Base-by-base conservation (phyloP, 2,329 filamentous ascomycete species). In the Hymenoscyphus fraxineus region DNA sequence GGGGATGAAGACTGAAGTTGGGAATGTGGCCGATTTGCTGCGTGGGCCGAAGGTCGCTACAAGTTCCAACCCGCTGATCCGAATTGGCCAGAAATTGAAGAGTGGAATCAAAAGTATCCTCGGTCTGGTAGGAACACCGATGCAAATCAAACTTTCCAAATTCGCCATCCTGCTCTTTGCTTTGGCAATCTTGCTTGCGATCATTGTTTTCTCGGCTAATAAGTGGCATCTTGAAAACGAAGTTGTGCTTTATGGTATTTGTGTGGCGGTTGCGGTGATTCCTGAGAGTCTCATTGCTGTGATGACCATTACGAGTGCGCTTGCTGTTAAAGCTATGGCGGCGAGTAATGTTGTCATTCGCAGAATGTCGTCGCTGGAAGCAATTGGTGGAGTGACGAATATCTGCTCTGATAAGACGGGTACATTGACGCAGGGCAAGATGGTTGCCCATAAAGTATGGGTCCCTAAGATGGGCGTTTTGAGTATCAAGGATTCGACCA, bases 121-220 rank as follows among this genome's bases (percentile, higher is more conserved):
- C 55, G 88, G 86, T 63, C 76, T 88, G 2, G 83, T 90, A 62
- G 92, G 92, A 59, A 96, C 93, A 1, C 93, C 93, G 0, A 81
- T 97, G 57, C 92, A 96, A 78, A 88, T 89, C 69, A 94, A 91
- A 73, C 82, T 97, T 60, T 92, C 90, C 78, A 92, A 93, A 77
- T 88, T 97, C 72, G 92, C 93, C 35, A 87, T 95, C 55, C 75
- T 92, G 3, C 84, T 96, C 1, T 96, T 96, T 73, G 87, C 82
- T 58, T 84, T 92, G 60, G 93, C 86, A 55, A 79, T 88, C 62
- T 70, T 87, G 2, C 79, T 88, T 40, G 85, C 83, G 59, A 74
- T 88, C 65, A 83, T 88, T 60, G 86, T 88, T 70, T 88, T 88
- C 73, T 83, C 81, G 6, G 85, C 81, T 66, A 85, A 82, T 73